These are phyloP conservation scores for Podospora anserina DNA, from an alignment of 495 filamentous ascomycete genomes.

Conservation along the genomic window DNA sequence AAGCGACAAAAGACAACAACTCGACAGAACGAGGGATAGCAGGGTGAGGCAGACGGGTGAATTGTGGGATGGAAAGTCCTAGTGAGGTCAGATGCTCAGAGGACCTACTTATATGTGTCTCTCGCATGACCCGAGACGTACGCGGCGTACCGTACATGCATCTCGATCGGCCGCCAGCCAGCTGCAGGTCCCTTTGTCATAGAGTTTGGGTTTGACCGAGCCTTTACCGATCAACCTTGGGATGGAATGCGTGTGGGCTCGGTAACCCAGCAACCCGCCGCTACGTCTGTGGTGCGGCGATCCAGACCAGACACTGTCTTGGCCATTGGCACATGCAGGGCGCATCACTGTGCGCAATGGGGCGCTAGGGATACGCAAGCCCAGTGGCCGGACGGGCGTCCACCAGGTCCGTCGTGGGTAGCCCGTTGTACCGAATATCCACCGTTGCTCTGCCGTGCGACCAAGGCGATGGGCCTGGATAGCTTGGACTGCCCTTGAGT, in stretches of 20 bases:
- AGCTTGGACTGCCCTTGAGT: constrained; percentile 3
- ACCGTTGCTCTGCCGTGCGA: background rate
- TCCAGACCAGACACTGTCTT: background rate
- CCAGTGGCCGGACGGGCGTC: background rate
- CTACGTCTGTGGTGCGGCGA: background rate
- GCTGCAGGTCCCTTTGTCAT: background rate
- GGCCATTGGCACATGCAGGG: background rate
- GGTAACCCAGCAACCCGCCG: background rate
- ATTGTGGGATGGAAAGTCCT: background rate
- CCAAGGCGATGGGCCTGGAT: background rate
- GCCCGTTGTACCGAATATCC: background rate
- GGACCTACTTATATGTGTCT: constrained; percentile 2
- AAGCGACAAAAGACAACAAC: background rate
- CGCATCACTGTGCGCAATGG: background rate
- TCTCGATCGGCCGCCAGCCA: constrained; percentile 6
- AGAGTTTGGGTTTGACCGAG: constrained; percentile 2
- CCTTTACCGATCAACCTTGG: constrained; percentile 3
- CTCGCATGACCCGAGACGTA: background rate
- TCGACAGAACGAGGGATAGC: background rate
- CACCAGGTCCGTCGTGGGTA: background rate
- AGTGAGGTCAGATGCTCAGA: background rate
- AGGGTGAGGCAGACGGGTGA: background rate
- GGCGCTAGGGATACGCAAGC: background rate
- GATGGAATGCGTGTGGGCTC: background rate
- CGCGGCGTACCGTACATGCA: background rate